These are phyloP conservation scores for Leishmania major DNA, from an alignment of 208 protist genomes.

Conservation along the genomic window DNA sequence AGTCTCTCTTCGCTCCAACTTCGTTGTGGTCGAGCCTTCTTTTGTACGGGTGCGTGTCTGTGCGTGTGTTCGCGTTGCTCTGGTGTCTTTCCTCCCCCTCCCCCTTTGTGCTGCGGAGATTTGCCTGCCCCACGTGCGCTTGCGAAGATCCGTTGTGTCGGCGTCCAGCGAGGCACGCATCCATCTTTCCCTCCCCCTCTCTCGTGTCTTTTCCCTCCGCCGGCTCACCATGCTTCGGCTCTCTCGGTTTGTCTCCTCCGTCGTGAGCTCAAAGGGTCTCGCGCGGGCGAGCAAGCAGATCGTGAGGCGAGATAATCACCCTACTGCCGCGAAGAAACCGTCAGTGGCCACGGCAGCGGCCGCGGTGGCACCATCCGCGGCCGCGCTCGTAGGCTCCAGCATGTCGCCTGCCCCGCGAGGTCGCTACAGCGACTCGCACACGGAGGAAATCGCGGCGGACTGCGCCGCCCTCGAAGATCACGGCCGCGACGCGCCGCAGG, in stretches of 20 bases:
- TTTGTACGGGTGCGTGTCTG: not conserved
- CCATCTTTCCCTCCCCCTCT: not conserved
- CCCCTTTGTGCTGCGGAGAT: not conserved
- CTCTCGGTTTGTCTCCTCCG: slow-evolving; percentile 3
- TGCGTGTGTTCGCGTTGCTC: not conserved
- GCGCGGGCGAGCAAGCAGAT: not conserved
- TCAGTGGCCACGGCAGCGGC: not conserved
- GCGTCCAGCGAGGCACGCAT: not conserved
- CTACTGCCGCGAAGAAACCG: not conserved
- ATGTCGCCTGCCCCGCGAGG: not conserved
- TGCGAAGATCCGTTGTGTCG: not conserved
- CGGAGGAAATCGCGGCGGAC: slow-evolving; percentile 7
- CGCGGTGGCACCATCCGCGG: not conserved
- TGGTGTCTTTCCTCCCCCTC: not conserved
- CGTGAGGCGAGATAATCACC: not conserved
- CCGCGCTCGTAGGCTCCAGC: not conserved
- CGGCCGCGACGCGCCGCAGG: slow-evolving; percentile 1
- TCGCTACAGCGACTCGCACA: not conserved
- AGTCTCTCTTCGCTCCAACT: no score
- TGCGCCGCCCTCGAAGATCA: slow-evolving; percentile 9
- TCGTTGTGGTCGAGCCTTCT: not conserved
- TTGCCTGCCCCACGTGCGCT: not conserved
- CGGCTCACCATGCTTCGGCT: slow-evolving; percentile 11
- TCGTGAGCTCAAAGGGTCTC: slow-evolving; percentile 7
- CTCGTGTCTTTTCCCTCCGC: not conserved